Conservation (phyloP, 768 basidiomycete species). For the Kwoniella sp. region DNA sequence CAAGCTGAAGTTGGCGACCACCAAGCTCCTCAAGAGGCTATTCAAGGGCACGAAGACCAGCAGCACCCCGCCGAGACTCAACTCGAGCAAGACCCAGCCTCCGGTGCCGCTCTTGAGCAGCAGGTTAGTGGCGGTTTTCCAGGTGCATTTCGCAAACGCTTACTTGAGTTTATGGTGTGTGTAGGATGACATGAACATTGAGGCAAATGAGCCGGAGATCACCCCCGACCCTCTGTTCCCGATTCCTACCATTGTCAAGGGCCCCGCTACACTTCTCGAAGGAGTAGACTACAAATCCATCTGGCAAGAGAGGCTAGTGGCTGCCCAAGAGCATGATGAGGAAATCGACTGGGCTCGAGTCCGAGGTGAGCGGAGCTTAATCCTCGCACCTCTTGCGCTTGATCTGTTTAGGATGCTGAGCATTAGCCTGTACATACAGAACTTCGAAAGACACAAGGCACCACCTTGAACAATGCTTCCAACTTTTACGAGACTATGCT, state of each 20-base stretch:
- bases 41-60: no score
- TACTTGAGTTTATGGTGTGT: no score
- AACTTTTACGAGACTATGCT: background rate
- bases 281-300: background rate
- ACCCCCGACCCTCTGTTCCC: slow-evolving; percentile 4
- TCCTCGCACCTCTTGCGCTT: background rate
- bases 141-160: no score
- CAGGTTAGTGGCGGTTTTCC: background rate
- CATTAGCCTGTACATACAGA: background rate
- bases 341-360: background rate
- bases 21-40: background rate
- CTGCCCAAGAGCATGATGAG: background rate
- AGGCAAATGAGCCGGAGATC: background rate
- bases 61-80: no score
- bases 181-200: no score
- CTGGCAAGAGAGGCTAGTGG: background rate
- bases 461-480: background rate
- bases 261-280: background rate
- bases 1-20: background rate
- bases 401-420: background rate
- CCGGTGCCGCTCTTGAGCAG: background rate
- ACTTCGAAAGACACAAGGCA: background rate
- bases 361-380: slow-evolving; percentile 1
- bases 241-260: background rate
- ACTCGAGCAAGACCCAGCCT: no score